Evolutionary conservation across 805 yeast genomes (phyloP).

Genomic region (Kodamaea sagamina): DNA sequence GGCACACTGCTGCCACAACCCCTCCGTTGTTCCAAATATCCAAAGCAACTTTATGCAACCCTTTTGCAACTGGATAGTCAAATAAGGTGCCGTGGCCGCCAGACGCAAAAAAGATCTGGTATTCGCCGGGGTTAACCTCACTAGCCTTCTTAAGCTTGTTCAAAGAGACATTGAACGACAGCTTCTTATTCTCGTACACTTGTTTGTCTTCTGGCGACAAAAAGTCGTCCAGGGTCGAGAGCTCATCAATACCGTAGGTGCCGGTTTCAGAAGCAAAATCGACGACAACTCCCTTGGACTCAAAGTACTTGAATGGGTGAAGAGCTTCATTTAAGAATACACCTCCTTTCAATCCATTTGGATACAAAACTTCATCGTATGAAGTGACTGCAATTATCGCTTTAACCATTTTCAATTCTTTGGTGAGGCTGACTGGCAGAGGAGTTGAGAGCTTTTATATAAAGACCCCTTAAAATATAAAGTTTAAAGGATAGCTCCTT

Average conservation of each 20-base stretch:
- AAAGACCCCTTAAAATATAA: too few species aligned
- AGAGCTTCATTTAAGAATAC: slow-evolving; percentile 58
- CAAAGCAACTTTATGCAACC: slow-evolving; percentile 47
- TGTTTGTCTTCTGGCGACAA: slow-evolving; percentile 47
- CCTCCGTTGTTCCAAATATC: slow-evolving; percentile 53
- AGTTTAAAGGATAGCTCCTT: too few species aligned
- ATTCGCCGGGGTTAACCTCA: slow-evolving; percentile 50
- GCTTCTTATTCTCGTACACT: slow-evolving; percentile 37
- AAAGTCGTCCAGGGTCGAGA: slow-evolving; percentile 45
- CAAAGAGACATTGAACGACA: slow-evolving; percentile 43
- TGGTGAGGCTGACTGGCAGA: background rate
- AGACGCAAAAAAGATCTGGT: slow-evolving; percentile 57
- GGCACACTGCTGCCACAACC: slow-evolving; percentile 65
- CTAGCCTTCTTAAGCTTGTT: slow-evolving; percentile 46
- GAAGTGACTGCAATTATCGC: slow-evolving; percentile 15
- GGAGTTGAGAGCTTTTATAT: too few species aligned
- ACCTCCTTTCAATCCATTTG: slow-evolving; percentile 63
- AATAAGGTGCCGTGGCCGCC: slow-evolving; percentile 67
- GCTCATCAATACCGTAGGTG: slow-evolving; percentile 56
- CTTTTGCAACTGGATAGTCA: slow-evolving; percentile 56
- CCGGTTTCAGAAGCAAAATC: slow-evolving; percentile 63
- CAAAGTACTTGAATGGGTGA: slow-evolving; percentile 57
- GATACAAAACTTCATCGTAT: slow-evolving; percentile 41
- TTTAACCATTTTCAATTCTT: slow-evolving; percentile 9
- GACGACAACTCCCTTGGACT: slow-evolving; percentile 51